Base-by-base conservation (phyloP, 257 asterid genomes). In the Solanum arcanum region DNA sequence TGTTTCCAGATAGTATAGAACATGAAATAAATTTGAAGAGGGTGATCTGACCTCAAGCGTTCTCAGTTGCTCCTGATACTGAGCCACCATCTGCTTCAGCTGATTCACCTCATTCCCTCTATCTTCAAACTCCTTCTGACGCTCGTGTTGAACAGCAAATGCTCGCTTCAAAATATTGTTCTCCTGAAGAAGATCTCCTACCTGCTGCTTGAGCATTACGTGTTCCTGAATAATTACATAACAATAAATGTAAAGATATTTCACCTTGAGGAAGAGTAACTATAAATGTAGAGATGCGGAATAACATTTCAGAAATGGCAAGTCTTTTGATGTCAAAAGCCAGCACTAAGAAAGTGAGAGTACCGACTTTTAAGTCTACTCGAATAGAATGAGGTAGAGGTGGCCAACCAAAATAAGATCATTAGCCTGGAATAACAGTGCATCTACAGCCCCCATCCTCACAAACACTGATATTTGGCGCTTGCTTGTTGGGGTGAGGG, bases 51-150 rank as follows among this genome's bases (percentile, higher is more conserved):
- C 99, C 99, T 95, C 98, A 75, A 97, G 99, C 39, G 95, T 97
- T 86, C 98, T 92, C 69, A 95, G 89, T 90, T 94, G 99, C 92
- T 97, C 99, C 92, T 95, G 98, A 90, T 94, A 95, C 83, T 94
- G 97, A 88, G 95, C 89, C 78, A 93, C 96, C 20, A 93, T 90
- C 94, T 94, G 96, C 91, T 95, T 97, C 89, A 97, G 91, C 85
- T 93, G 96, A 90, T 94, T 94, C 91, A 95, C 86, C 95, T 94
- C 99, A 81, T 90, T 93, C 83, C 93, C 96, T 89, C 87, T 92
- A 86, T 94, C 95, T 80, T 97, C 98, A 60, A 91, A 94, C 89
- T 95, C 98, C 90, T 97, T 97, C 83, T 94, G 99, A 16, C 98
- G 93, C 88, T 97, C 99, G 83, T 93, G 98, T 84, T 95, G 98